Percentiles rank a stretch among this genome's conserved stretches.
Evolutionary conservation across 768 basidiomycete genomes (phyloP).

Genomic region (Leccinellum albellum): DNA sequence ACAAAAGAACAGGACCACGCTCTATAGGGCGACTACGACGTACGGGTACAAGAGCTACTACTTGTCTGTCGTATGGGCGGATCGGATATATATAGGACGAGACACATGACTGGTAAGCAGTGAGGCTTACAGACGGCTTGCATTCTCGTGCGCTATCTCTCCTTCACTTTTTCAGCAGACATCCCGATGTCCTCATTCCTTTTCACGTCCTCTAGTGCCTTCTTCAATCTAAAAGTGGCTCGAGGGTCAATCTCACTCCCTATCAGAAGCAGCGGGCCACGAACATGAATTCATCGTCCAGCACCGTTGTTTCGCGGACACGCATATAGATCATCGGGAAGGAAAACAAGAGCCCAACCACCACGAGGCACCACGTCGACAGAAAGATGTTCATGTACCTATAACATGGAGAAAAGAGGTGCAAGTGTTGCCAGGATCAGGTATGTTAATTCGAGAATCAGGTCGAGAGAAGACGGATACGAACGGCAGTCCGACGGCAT

Average conservation of each 20-base stretch:
- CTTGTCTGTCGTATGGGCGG: no score
- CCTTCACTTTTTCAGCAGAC: background rate
- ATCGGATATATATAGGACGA: no score
- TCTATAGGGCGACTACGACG: no score
- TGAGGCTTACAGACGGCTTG: no score
- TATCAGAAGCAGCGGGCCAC: constrained; percentile 17
- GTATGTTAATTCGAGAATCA: background rate
- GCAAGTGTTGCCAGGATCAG: background rate
- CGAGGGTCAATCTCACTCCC: background rate
- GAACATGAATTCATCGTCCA: constrained; percentile 54
- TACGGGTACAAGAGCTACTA: no score
- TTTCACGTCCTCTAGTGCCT: background rate
- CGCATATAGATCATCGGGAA: constrained; percentile 72
- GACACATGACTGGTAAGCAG: no score
- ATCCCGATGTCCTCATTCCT: background rate
- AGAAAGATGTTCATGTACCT: constrained; percentile 67
- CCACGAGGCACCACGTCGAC: constrained; percentile 67
- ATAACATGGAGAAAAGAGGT: background rate
- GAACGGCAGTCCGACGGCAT: constrained; percentile 61
- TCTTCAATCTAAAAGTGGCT: constrained; percentile 2
- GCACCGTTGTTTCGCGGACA: constrained; percentile 53
- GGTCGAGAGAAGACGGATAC: constrained; percentile 20
- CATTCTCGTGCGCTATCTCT: background rate
- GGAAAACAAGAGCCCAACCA: constrained; percentile 57
- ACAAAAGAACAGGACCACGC: no score